Evolutionary conservation across 306 rosid species (phyloP).

Genomic region (Malus sieversii): DNA sequence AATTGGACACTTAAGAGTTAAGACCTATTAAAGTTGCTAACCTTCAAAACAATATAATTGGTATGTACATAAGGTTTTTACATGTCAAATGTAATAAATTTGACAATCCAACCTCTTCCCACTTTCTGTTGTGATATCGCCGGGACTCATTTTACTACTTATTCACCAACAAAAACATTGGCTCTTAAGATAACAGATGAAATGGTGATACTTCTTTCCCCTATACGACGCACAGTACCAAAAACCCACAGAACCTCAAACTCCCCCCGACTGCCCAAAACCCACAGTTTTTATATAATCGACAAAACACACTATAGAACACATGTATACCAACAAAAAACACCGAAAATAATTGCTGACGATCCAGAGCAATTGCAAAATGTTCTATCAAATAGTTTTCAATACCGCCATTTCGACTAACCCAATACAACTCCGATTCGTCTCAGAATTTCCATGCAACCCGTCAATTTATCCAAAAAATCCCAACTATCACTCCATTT

Average conservation of each 20-base stretch:
- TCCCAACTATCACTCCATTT: neutral
- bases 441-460: neutral
- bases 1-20: neutral
- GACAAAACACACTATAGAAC: neutral
- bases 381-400: neutral
- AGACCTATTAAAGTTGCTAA: neutral
- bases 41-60: neutral
- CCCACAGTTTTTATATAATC: neutral
- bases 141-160: neutral
- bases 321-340: neutral
- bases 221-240: neutral
- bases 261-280: neutral
- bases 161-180: neutral
- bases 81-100: neutral
- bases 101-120: neutral
- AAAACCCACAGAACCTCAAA: neutral
- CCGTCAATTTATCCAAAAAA: neutral
- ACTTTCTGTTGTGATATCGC: neutral
- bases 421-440: neutral
- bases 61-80: neutral
- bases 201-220: neutral
- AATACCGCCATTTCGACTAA: neutral
- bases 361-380: neutral
- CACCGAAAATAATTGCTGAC: neutral
- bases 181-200: neutral